Percentiles rank a stretch among this genome's conserved stretches.
These are phyloP conservation scores for Schizosaccharomyces osmophilus DNA, from an alignment of 805 yeast genomes.

Conservation along the genomic window DNA sequence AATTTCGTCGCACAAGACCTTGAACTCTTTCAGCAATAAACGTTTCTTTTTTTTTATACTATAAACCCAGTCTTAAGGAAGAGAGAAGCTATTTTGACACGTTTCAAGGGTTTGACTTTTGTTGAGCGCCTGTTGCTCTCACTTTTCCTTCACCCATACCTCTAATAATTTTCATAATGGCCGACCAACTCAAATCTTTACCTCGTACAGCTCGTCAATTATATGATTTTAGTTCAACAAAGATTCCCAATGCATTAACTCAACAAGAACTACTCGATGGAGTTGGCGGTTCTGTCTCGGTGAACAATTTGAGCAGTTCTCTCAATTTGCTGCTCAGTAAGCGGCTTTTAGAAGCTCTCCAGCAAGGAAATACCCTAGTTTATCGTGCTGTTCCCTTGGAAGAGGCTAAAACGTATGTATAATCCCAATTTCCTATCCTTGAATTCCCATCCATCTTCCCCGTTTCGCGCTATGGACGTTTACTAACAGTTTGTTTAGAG, in stretches of 20 bases:
- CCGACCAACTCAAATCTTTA: background rate
- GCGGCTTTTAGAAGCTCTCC: background rate
- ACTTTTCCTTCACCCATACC: background rate
- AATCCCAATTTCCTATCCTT: background rate
- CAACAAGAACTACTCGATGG: background rate
- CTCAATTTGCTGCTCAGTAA: background rate
- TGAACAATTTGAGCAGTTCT: background rate
- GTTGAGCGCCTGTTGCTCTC: background rate
- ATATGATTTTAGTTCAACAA: background rate
- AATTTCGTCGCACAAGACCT: too few species aligned
- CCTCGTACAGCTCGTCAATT: background rate
- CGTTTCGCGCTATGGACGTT: too few species aligned
- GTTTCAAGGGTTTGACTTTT: too few species aligned
- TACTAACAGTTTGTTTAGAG: background rate
- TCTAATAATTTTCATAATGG: background rate
- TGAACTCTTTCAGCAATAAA: too few species aligned
- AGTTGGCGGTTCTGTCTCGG: background rate
- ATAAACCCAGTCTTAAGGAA: too few species aligned
- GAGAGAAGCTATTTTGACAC: too few species aligned
- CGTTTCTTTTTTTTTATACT: too few species aligned
- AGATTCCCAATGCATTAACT: background rate
- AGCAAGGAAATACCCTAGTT: background rate
- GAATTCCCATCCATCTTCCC: background rate
- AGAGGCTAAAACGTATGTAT: background rate
- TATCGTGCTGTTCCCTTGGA: background rate